phyloP scores from a whole-genome alignment of 2,329 filamentous ascomycete genomes.

The Alternaria tenuissima region DNA sequence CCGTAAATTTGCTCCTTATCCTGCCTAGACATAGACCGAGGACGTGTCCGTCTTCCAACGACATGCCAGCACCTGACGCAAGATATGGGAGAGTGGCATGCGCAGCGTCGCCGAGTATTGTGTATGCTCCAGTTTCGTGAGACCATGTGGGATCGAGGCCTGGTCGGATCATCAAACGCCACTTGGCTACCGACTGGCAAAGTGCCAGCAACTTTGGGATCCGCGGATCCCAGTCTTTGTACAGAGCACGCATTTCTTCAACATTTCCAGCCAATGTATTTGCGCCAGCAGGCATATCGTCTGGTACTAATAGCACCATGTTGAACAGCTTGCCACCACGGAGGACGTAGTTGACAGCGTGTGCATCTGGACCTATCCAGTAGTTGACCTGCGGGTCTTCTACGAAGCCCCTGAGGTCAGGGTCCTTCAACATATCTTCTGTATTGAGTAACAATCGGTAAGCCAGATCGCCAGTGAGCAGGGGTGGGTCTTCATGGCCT shows the following conservation, averaged over 20 bases:
- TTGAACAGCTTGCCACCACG: constrained; percentile 60
- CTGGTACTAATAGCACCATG: constrained; percentile 61
- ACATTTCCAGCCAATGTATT: constrained; percentile 61
- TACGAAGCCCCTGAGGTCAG: constrained; percentile 56
- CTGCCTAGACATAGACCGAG: constrained; percentile 64
- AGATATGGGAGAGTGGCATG: constrained; percentile 72
- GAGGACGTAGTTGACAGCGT: constrained; percentile 61
- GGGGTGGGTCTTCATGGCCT: constrained; percentile 56
- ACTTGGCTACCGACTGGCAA: constrained; percentile 68
- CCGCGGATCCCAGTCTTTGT: constrained; percentile 65
- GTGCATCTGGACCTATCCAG: constrained; percentile 62
- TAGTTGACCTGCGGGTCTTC: constrained; percentile 61
- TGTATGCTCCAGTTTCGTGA: constrained; percentile 63
- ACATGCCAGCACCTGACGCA: constrained; percentile 66
- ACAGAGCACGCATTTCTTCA: constrained; percentile 63
- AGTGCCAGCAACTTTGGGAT: constrained; percentile 64
- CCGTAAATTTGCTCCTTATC: constrained; percentile 51
- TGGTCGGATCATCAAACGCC: constrained; percentile 66
- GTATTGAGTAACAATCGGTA: constrained; percentile 60
- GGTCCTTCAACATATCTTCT: constrained; percentile 57
- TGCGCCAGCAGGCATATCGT: constrained; percentile 57
- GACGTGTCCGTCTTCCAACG: constrained; percentile 67
- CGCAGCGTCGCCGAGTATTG: constrained; percentile 69
- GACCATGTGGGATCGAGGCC: constrained; percentile 65
- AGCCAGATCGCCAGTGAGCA: constrained; percentile 60